Conservation (phyloP, 306 rosid genomes). For the Malus sylvestris region DNA sequence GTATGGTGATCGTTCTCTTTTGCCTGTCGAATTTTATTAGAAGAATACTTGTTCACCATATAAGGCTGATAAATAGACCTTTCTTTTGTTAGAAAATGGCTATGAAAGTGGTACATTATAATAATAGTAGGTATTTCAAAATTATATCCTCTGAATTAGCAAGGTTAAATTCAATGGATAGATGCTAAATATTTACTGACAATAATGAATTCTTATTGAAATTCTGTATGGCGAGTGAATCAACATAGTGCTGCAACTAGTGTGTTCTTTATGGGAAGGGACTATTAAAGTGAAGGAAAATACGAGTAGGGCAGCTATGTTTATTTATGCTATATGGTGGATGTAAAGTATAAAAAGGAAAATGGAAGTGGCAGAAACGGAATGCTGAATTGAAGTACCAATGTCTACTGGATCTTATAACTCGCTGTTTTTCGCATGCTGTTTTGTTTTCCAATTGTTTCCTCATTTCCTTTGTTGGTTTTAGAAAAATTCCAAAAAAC, state of each 20-base stretch:
- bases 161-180: neutral
- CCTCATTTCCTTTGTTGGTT: neutral
- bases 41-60: neutral
- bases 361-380: neutral
- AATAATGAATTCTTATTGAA: neutral
- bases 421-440: neutral
- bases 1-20: neutral
- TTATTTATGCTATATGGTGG: neutral
- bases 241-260: neutral
- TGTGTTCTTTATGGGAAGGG: neutral
- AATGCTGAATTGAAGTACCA: neutral
- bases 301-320: neutral
- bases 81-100: neutral
- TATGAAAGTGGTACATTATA: neutral
- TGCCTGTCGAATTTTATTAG: neutral
- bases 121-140: neutral
- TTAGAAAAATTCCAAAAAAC: neutral
- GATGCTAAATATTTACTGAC: neutral
- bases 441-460: neutral
- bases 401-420: neutral
- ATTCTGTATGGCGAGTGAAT: neutral
- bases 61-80: neutral
- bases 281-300: neutral
- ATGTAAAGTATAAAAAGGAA: neutral
- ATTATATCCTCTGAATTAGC: neutral